Evolutionary conservation across 345 rosid species (phyloP).

Genomic region (Hibiscus syriacus): DNA sequence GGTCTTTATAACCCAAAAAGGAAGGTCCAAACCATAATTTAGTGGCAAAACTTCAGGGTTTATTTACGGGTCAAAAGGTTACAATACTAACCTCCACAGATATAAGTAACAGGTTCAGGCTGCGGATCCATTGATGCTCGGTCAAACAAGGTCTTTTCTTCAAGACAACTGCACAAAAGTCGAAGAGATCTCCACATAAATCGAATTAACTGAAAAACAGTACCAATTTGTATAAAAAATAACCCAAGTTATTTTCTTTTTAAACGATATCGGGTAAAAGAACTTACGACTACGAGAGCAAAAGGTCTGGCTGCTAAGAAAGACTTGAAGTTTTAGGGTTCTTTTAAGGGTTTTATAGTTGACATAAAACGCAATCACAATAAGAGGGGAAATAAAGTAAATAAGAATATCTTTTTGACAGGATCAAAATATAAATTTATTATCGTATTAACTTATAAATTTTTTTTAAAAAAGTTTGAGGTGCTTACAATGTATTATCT

Average conservation of each 20-base stretch:
- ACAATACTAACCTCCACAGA: constrained; percentile 57
- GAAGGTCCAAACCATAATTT: not conserved
- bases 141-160: not conserved
- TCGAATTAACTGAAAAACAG: not conserved
- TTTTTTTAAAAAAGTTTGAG: no score
- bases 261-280: no score
- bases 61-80: not conserved
- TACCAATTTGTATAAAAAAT: not conserved
- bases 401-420: no score
- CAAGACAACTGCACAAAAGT: not conserved
- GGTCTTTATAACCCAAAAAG: constrained; percentile 29
- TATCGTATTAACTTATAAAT: no score
- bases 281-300: not conserved
- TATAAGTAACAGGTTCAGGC: constrained; percentile 80
- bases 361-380: no score
- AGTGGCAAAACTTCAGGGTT: not conserved
- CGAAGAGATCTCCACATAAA: not conserved
- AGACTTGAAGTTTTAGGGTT: not conserved
- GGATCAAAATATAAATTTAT: no score
- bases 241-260: no score
- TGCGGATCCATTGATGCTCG: constrained; percentile 58
- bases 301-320: not conserved
- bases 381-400: no score
- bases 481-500: no score
- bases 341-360: no score